Conservation (phyloP, 2,329 filamentous ascomycete genomes). For the Pseudonectria foliicola region DNA sequence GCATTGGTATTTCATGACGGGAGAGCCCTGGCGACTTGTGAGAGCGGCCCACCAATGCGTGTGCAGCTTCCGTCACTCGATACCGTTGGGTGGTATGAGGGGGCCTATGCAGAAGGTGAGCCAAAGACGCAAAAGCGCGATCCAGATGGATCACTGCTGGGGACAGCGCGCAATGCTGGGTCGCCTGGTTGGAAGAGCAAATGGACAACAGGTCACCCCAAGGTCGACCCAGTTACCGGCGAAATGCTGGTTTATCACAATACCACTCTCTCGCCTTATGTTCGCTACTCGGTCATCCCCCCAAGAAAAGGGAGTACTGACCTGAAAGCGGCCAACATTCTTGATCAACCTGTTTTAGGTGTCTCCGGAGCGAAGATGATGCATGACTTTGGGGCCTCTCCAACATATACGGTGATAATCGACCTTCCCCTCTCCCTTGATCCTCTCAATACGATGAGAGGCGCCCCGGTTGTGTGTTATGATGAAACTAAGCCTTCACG, state of each 20-base stretch:
- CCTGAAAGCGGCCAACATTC: slow-evolving; percentile 2
- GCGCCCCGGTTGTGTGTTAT: slow-evolving; percentile 50
- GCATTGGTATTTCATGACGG: slow-evolving; percentile 61
- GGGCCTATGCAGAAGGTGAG: slow-evolving; percentile 47
- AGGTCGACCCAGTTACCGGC: slow-evolving; percentile 56
- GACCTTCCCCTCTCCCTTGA: slow-evolving; percentile 62
- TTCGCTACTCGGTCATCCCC: slow-evolving; percentile 51
- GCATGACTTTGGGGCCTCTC: slow-evolving; percentile 68
- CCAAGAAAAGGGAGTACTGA: fast-evolving
- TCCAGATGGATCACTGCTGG: slow-evolving; percentile 25
- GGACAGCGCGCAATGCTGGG: slow-evolving; percentile 51
- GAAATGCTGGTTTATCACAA: slow-evolving; percentile 64
- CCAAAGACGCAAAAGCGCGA: slow-evolving; percentile 3
- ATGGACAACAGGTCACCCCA: slow-evolving; percentile 65
- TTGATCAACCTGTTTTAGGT: slow-evolving; percentile 45
- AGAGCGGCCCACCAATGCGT: slow-evolving; percentile 63
- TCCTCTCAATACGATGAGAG: slow-evolving; percentile 51
- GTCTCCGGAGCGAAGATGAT: slow-evolving; percentile 62
- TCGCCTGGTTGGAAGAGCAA: slow-evolving; percentile 57
- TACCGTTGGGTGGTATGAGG: slow-evolving; percentile 66
- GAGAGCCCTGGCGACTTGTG: slow-evolving; percentile 60
- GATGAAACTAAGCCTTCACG: slow-evolving; percentile 50
- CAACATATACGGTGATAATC: slow-evolving; percentile 56
- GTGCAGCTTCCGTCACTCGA: slow-evolving; percentile 56
- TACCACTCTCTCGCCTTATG: slow-evolving; percentile 57